A percentile compares a stretch with the other conserved stretches of the same genome.
phyloP scores from a whole-genome alignment of 257 asterid species.

The Capsicum rhomboideum region DNA sequence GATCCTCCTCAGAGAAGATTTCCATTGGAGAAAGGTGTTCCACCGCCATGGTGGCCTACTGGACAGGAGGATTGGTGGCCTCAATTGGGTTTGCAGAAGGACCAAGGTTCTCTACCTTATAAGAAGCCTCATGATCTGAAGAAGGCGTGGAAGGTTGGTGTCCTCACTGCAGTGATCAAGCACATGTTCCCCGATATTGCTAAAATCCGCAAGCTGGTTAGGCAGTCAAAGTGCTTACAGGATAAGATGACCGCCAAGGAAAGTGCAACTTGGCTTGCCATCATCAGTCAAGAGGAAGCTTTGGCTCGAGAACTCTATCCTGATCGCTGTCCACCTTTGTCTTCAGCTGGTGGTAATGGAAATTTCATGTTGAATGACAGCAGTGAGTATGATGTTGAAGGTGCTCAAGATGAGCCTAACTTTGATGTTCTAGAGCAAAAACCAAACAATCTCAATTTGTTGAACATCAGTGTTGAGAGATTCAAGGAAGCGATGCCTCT shows the following conservation, averaged over 20 bases:
- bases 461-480: constrained; percentile 29
- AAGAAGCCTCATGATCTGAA: constrained; percentile 90
- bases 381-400: constrained; percentile 79
- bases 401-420: constrained; percentile 33
- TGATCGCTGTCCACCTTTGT: constrained; percentile 43
- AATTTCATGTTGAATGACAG: constrained; percentile 38
- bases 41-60: constrained; percentile 95
- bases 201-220: constrained; percentile 72
- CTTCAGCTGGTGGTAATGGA: constrained; percentile 44
- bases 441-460: constrained; percentile 37
- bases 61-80: constrained; percentile 92
- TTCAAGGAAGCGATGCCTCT: constrained; percentile 27
- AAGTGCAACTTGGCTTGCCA: constrained; percentile 84
- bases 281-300: constrained; percentile 69
- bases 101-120: constrained; percentile 70
- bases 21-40: constrained; percentile 73
- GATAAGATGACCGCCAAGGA: constrained; percentile 93
- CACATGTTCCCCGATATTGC: constrained; percentile 81
- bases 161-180: constrained; percentile 77
- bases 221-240: constrained; percentile 83
- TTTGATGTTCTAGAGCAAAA: constrained; percentile 64
- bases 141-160: constrained; percentile 84
- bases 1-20: constrained; percentile 89
- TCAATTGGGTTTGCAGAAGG: constrained; percentile 61
- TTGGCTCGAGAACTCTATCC: constrained; percentile 75